Percentiles rank a stretch among this genome's conserved stretches.
These are phyloP conservation scores for Fusarium zealandicum DNA, from an alignment of 2,329 filamentous ascomycete genomes.

Conservation along the genomic window DNA sequence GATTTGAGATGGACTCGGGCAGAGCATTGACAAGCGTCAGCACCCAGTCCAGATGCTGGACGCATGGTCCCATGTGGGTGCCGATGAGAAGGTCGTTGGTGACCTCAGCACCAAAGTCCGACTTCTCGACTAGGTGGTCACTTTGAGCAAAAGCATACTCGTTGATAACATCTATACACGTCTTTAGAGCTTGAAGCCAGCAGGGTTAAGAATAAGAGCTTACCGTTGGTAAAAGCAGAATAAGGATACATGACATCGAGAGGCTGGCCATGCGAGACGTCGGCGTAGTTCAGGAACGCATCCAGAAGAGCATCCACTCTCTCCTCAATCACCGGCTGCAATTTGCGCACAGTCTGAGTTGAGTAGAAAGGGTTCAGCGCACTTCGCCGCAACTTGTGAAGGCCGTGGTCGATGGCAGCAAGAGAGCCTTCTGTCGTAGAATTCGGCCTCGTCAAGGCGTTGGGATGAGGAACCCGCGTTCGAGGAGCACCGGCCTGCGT, in stretches of 20 bases:
- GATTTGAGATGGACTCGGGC: conserved; percentile 47
- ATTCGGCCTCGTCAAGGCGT: conserved; percentile 22
- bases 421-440: conserved; percentile 44
- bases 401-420: conserved; percentile 47
- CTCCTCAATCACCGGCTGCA: conserved; percentile 50
- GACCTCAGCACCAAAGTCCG: conserved; percentile 47
- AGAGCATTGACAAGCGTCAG: conserved; percentile 47
- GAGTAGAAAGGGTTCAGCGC: conserved; percentile 50
- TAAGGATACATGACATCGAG: conserved; percentile 49
- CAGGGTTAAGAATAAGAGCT: background rate
- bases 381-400: conserved; percentile 45
- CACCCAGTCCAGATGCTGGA: conserved; percentile 49
- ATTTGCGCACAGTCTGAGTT: conserved; percentile 47
- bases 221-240: conserved; percentile 50
- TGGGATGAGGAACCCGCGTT: conserved; percentile 34
- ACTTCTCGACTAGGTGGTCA: conserved; percentile 46
- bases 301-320: conserved; percentile 45
- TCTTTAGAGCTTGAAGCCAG: background rate
- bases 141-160: conserved; percentile 50
- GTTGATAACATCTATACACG: conserved; percentile 47
- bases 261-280: conserved; percentile 37
- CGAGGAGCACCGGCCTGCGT: conserved; percentile 46
- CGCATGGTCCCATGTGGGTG: conserved; percentile 48
- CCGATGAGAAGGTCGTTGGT: conserved; percentile 48
- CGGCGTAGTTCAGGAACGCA: conserved; percentile 42